phyloP scores from a whole-genome alignment of 129 eudicot genomes.

The Helichrysum umbraculigerum region DNA sequence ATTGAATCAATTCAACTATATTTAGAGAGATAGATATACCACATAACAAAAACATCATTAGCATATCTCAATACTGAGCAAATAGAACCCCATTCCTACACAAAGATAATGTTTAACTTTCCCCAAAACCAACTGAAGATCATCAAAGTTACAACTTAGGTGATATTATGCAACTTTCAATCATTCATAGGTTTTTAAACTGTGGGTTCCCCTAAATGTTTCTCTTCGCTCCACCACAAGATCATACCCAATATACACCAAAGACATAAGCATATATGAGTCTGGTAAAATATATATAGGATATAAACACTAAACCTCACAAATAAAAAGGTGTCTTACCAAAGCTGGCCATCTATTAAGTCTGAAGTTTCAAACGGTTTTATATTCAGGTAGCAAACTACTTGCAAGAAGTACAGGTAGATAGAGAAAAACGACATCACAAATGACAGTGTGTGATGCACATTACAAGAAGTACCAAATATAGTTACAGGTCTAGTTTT shows the following conservation, averaged over 20 bases:
- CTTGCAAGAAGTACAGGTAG: background rate
- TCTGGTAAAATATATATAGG: background rate
- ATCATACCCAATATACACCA: too few species aligned
- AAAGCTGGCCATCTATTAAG: background rate
- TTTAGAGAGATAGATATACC: background rate
- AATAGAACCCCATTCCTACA: background rate
- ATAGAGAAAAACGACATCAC: constrained; percentile 15
- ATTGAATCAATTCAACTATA: background rate
- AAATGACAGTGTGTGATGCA: constrained; percentile 7
- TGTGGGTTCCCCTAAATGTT: too few species aligned
- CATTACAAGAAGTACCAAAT: constrained; percentile 19
- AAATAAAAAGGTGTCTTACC: background rate
- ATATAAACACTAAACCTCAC: background rate
- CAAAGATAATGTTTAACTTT: constrained; percentile 4
- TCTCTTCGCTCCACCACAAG: background rate
- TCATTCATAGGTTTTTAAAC: background rate
- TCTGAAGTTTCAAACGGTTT: background rate
- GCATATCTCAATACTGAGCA: background rate
- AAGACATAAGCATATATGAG: background rate
- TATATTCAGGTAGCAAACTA: background rate
- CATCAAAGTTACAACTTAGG: background rate
- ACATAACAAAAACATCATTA: constrained; percentile 7
- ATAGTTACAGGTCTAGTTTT: background rate
- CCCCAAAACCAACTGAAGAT: constrained; percentile 3
- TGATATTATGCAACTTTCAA: background rate